Evolutionary conservation across 179 eudicot genomes (phyloP).

Genomic region (Silene coronaria): DNA sequence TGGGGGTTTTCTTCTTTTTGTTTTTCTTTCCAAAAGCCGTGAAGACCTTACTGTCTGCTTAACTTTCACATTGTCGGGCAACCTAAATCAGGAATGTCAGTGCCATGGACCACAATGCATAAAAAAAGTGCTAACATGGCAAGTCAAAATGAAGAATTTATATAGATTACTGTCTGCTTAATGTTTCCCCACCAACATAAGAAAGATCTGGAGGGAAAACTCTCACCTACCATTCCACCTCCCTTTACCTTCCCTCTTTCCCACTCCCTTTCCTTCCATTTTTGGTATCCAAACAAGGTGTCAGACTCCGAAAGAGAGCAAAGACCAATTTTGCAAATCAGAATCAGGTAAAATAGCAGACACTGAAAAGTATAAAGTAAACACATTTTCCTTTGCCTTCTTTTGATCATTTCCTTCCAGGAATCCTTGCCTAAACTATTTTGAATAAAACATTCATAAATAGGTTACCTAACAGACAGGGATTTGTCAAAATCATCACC

Average conservation of each 20-base stretch:
- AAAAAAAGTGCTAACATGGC: not conserved
- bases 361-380: not conserved
- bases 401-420: not conserved
- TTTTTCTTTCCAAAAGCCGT: slow-evolving; percentile 67
- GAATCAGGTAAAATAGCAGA: not conserved
- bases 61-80: slow-evolving; percentile 25
- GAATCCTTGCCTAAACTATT: not conserved
- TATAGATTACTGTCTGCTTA: not conserved
- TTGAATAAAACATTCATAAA: not conserved
- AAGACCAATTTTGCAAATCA: not conserved
- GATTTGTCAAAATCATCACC: slow-evolving; percentile 38
- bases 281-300: too few relatives aligned
- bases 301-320: not conserved
- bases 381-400: not conserved
- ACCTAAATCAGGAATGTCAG: slow-evolving; percentile 28
- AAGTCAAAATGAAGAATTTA: not conserved
- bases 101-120: not conserved
- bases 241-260: too few relatives aligned
- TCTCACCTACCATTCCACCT: too few relatives aligned
- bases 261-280: too few relatives aligned
- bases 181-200: too few relatives aligned
- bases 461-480: slow-evolving; percentile 35
- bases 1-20: slow-evolving; percentile 45
- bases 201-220: too few relatives aligned
- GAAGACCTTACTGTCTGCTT: slow-evolving; percentile 65